These are phyloP conservation scores for Magnusiomyces clavatus DNA, from an alignment of 1,139 yeast genomes.

Conservation along the genomic window DNA sequence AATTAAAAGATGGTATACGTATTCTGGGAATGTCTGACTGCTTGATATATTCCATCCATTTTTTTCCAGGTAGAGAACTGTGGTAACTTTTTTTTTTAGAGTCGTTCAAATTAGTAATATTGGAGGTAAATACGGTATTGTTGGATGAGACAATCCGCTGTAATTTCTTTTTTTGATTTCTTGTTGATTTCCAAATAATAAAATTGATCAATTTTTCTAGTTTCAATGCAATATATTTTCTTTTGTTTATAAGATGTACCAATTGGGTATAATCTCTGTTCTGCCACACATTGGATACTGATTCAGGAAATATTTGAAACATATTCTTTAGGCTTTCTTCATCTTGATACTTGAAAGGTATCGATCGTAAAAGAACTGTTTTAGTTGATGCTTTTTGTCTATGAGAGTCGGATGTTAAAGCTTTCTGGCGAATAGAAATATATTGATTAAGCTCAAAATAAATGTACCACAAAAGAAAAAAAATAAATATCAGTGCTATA, in stretches of 20 bases:
- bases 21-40: conserved; percentile 16
- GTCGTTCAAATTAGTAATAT: not conserved
- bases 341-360: conserved; percentile 17
- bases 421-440: conserved; percentile 21
- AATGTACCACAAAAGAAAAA: conserved; percentile 17
- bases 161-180: conserved; percentile 7
- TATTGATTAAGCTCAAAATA: conserved; percentile 23
- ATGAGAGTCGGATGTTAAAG: conserved; percentile 18
- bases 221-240: conserved; percentile 13
- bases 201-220: conserved; percentile 21
- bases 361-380: conserved; percentile 24
- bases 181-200: conserved; percentile 7
- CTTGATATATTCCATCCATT: conserved; percentile 21
- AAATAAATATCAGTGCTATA: conserved; percentile 17
- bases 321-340: conserved; percentile 12
- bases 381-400: conserved; percentile 21
- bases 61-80: conserved; percentile 19
- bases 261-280: conserved; percentile 24
- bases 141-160: not conserved
- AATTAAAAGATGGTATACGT: conserved; percentile 9
- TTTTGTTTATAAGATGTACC: conserved; percentile 16
- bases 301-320: conserved; percentile 22
- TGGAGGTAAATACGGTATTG: not conserved
- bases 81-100: conserved; percentile 3
- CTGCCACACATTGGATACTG: conserved; percentile 26